A percentile compares a stretch with the other conserved stretches of the same genome.
phyloP scores from a whole-genome alignment of 2,329 filamentous ascomycete genomes.

The Penicillium sp. region DNA sequence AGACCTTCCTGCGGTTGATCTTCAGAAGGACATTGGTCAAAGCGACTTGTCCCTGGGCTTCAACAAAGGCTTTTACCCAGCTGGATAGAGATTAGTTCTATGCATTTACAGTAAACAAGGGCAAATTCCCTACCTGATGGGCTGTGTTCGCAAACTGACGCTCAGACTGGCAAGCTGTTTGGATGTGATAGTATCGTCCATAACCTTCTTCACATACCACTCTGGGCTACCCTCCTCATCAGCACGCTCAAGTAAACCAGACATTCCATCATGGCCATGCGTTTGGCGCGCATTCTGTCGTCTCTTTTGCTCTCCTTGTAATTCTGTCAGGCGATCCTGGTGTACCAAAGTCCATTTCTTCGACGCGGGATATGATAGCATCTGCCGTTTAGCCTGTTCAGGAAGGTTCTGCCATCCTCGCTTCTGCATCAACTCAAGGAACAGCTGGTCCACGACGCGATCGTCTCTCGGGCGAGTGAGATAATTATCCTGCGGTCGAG shows the following conservation, averaged over 20 bases:
- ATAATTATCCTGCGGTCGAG: slow-evolving; percentile 35
- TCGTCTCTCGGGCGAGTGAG: slow-evolving; percentile 56
- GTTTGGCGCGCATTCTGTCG: slow-evolving; percentile 71
- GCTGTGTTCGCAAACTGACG: slow-evolving; percentile 92
- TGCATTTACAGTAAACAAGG: neutral
- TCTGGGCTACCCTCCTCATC: slow-evolving; percentile 96
- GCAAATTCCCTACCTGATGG: slow-evolving; percentile 63
- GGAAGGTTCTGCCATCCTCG: slow-evolving; percentile 96
- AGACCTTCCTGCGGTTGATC: slow-evolving; percentile 82
- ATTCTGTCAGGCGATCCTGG: slow-evolving; percentile 90
- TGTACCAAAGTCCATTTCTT: slow-evolving; percentile 99
- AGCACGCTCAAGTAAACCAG: slow-evolving; percentile 72
- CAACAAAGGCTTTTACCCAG: slow-evolving; percentile 95
- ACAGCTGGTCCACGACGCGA: slow-evolving; percentile 84
- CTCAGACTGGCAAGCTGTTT: slow-evolving; percentile 92
- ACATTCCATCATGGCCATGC: slow-evolving; percentile 62
- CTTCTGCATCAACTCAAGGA: slow-evolving; percentile 93
- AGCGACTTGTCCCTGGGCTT: slow-evolving; percentile 95
- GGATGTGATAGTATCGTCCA: slow-evolving; percentile 90
- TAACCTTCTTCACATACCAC: slow-evolving; percentile 95
- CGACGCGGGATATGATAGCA: slow-evolving; percentile 88
- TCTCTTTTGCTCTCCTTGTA: slow-evolving; percentile 91
- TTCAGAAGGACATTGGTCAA: slow-evolving; percentile 91
- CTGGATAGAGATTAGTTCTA: slow-evolving; percentile 37
- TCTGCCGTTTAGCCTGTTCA: slow-evolving; percentile 90